Conservation (phyloP, 257 asterid genomes). For the Solanum sejunctum region DNA sequence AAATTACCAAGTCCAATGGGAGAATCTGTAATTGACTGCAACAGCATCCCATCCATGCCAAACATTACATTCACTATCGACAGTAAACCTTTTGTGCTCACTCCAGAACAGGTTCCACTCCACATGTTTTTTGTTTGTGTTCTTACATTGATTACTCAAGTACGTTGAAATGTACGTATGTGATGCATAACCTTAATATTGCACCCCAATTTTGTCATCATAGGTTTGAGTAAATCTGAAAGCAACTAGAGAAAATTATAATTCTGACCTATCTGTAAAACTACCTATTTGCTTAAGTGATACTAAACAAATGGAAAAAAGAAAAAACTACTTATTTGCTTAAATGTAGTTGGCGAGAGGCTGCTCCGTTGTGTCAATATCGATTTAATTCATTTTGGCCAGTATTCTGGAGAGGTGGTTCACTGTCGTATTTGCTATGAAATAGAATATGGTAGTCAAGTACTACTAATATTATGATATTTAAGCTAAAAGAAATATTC, state of each 20-base stretch:
- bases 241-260: not conserved
- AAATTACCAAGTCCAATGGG: constrained; percentile 85
- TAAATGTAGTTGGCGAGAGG: not conserved
- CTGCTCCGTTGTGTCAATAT: not conserved
- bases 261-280: not conserved
- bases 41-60: constrained; percentile 43
- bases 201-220: not conserved
- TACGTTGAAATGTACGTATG: not conserved
- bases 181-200: not conserved
- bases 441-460: not conserved
- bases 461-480: not conserved
- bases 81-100: constrained; percentile 37
- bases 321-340: not conserved
- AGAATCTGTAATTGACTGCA: constrained; percentile 62
- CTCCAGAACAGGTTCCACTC: constrained; percentile 70
- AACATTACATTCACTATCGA: constrained; percentile 63
- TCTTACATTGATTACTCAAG: not conserved
- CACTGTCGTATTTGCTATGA: not conserved
- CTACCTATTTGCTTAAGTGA: not conserved
- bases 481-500: not conserved
- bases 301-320: not conserved
- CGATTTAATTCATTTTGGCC: not conserved
- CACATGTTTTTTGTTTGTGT: not conserved
- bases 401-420: not conserved
- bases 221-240: not conserved